These are phyloP conservation scores for Gossypium stocksii DNA, from an alignment of 345 rosid genomes.

Conservation along the genomic window DNA sequence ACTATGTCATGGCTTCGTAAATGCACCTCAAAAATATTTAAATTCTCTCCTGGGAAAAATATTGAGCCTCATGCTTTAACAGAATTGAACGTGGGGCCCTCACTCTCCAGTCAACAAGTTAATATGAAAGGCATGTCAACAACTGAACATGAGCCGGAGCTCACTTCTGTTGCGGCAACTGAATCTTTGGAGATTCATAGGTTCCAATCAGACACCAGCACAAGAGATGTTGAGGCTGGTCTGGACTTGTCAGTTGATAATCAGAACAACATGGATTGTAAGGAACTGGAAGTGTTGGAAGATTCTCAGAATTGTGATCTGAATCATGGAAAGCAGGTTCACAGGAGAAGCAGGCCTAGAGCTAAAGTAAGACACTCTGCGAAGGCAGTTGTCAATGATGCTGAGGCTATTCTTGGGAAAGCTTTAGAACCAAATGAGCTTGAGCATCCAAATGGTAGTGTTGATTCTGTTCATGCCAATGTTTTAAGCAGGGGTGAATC, in stretches of 20 bases:
- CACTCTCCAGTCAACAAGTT: constrained; percentile 26
- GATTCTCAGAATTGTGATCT: constrained; percentile 47
- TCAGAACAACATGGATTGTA: constrained; percentile 47
- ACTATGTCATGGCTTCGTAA: constrained; percentile 72
- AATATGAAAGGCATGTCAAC: constrained; percentile 36
- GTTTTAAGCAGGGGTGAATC: constrained; percentile 55
- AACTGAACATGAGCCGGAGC: constrained; percentile 37
- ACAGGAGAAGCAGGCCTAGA: constrained; percentile 45
- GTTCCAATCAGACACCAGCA: constrained; percentile 38
- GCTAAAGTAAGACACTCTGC: constrained; percentile 59
- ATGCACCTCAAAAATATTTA: constrained; percentile 79
- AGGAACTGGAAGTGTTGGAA: constrained; percentile 39
- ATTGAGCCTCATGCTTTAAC: constrained; percentile 35
- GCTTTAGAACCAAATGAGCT: constrained; percentile 41
- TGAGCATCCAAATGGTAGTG: constrained; percentile 36
- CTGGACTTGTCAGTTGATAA: constrained; percentile 39
- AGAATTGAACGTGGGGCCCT: constrained; percentile 29
- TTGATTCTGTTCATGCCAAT: constrained; percentile 41
- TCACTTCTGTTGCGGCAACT: constrained; percentile 34
- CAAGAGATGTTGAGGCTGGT: constrained; percentile 39
- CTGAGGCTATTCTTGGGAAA: constrained; percentile 58
- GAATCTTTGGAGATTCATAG: constrained; percentile 42
- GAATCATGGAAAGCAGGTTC: constrained; percentile 39
- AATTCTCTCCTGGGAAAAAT: constrained; percentile 64
- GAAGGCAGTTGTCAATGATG: constrained; percentile 77